A percentile compares a stretch with the other conserved stretches of the same genome.
Conservation (phyloP, 176 grass and related monocot species). For the Avena eriantha region DNA sequence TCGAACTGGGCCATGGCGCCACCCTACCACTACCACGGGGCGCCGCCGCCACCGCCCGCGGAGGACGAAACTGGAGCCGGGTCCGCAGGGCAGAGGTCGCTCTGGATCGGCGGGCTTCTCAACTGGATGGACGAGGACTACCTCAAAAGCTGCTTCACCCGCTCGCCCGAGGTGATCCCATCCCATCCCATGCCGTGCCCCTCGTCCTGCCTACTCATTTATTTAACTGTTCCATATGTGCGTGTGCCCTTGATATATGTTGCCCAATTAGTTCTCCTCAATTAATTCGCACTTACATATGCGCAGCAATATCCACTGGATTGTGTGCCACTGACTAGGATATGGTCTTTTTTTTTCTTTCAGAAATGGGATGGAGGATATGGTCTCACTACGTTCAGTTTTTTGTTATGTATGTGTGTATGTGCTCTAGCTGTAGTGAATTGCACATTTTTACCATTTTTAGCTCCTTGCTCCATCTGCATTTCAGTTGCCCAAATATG, state of each 20-base stretch:
- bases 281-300: background rate
- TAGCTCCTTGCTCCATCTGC: background rate
- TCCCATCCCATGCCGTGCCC: slow-evolving; percentile 25
- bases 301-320: background rate
- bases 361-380: slow-evolving; percentile 3
- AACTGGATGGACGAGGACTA: slow-evolving; percentile 63
- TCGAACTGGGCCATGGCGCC: slow-evolving; percentile 6
- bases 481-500: background rate
- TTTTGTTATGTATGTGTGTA: background rate
- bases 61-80: slow-evolving; percentile 12
- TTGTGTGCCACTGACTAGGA: background rate
- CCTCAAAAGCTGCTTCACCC: slow-evolving; percentile 44
- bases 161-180: slow-evolving; percentile 36
- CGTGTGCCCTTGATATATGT: background rate
- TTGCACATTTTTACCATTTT: background rate
- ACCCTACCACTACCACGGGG: slow-evolving; percentile 6
- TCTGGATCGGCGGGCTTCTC: slow-evolving; percentile 51
- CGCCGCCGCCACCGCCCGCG: background rate
- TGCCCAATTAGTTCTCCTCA: background rate
- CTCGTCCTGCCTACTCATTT: background rate
- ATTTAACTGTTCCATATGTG: background rate
- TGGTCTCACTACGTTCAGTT: background rate
- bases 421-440: background rate
- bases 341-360: background rate
- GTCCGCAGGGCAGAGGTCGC: slow-evolving; percentile 1